Evolutionary conservation across 495 filamentous ascomycete genomes (phyloP).

Genomic region (Xylaria intraflava): DNA sequence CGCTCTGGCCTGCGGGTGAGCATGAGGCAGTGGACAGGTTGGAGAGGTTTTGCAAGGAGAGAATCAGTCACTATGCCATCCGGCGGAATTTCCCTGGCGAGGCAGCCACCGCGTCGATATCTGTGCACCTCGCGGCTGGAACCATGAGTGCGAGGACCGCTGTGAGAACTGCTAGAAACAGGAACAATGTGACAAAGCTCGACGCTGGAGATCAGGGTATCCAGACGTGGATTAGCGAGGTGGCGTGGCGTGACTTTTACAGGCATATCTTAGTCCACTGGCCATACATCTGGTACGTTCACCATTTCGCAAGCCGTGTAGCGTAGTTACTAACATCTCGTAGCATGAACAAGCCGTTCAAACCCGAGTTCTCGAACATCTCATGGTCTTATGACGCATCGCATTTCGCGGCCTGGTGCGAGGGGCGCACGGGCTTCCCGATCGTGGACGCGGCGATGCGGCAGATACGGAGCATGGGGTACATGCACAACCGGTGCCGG

Average conservation of each 20-base stretch:
- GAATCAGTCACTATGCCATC: slow-evolving; percentile 53
- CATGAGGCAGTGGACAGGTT: slow-evolving; percentile 63
- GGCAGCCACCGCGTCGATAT: slow-evolving; percentile 64
- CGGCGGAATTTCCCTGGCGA: slow-evolving; percentile 54
- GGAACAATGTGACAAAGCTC: slow-evolving; percentile 62
- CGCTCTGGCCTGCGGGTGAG: slow-evolving; percentile 75
- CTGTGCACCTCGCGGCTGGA: slow-evolving; percentile 71
- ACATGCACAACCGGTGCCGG: slow-evolving; percentile 85
- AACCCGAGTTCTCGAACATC: slow-evolving; percentile 77
- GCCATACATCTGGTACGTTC: slow-evolving; percentile 74
- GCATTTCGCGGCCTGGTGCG: slow-evolving; percentile 67
- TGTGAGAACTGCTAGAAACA: slow-evolving; percentile 55
- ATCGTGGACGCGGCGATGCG: slow-evolving; percentile 93
- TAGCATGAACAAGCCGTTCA: slow-evolving; percentile 93
- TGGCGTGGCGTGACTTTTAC: slow-evolving; percentile 93
- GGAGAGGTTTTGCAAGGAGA: slow-evolving; percentile 62
- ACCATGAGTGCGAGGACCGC: slow-evolving; percentile 73
- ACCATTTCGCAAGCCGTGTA: not conserved
- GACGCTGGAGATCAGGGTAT: slow-evolving; percentile 65
- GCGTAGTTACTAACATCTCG: not conserved
- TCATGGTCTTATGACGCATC: slow-evolving; percentile 68
- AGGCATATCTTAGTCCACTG: slow-evolving; percentile 79
- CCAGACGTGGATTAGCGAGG: slow-evolving; percentile 73
- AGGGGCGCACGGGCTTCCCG: slow-evolving; percentile 74
- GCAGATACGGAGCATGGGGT: slow-evolving; percentile 62